Evolutionary conservation across 208 protist genomes (phyloP), one percentile per base, ranked within the genome.

Genomic region (Porcisia deanei): DNA sequence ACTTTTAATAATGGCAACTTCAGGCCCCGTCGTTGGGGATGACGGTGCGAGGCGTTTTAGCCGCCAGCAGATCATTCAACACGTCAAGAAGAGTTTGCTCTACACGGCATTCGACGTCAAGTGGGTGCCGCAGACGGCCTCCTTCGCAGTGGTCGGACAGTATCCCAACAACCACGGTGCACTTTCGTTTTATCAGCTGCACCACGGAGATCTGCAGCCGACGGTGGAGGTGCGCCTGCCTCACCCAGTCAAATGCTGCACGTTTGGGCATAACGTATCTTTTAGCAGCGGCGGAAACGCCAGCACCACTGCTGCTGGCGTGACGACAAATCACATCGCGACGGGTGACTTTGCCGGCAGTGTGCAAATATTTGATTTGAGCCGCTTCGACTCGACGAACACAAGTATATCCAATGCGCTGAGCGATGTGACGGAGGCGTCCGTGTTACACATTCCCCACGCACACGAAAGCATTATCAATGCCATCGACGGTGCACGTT

Each of bases 401-500:
- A 16, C 67, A 41, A 69, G 58, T 34, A 58, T 43, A 1, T 61
- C 69, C 60, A 71, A 83, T 60, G 73, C 69, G 59, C 47, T 89
- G 55, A 82, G 75, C 43, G 84, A 90, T 16, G 68, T 85, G 10
- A 73, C 82, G 18, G 72, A 34, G 7, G 84, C 87, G 1, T 74
- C 82, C 0, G 25, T 87, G 30, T 94, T 95, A 69, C 58, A 85
- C 54, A 80, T 87, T 10, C 85, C 86, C n/a, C 92, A 96, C 69
- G 94, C 92, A n/a, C 96, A 98, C 76, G 83, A 89, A 55, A 88
- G 79, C 65, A 97, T 99, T 72, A 97, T 99, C 79, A 98, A 99
- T 82, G 81, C 76, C n/a, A 92, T 99, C 73, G 97, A 99, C 81
- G 97, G 97, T 20, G 92, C 91, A 30, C 91, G 81, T n/a, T 88